Evolutionary conservation across 345 rosid species (phyloP), one percentile per base, ranked within the genome.

Genomic region (Ricinus communis): DNA sequence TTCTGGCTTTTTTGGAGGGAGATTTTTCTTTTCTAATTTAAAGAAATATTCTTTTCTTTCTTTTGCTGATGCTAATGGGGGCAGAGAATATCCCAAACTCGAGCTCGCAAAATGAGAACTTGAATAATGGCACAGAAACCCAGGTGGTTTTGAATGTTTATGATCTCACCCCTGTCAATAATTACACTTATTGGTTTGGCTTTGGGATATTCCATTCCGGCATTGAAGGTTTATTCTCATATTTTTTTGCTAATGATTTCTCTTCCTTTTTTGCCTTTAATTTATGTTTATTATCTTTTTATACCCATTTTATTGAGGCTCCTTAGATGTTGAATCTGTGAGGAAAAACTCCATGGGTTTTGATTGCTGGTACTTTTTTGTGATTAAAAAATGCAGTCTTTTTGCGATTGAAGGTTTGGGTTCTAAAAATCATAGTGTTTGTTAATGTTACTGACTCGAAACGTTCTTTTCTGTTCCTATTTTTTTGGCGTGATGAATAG

Each of bases 201-300:
- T 85, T 91, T 28, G 98, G 98, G 36, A 86, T 94, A 25, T 94
- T 86, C 73, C 98, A 91, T 85, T 91, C 98, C 22, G 98, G 95
- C 76, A 80, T 94, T 80, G 85, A 94, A 91, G 97, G 98, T 91
- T 47, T 14, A 55, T 50, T 58, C 13, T 31, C 30, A n/a, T 18
- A 53, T 57, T 25, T 1, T 47, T 22, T 51, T 31, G 7, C 38
- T n/a, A n/a, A n/a, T n/a, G n/a, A n/a, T 31, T 30, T 36, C 12
- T 43, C 40, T 52, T 45, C 22, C 1, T 40, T 27, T 28, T 33
- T 33, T 33, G 38, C 38, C 38, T 33, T 33, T 6, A 33, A 33
- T 33, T 33, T 33, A 6, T 33, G 2, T 2, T 33, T 33, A 6
- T 2, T 33, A 6, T 2, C 38, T 6, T 33, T 30, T 55, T 18